Percentiles rank a stretch among this genome's conserved stretches.
Conservation (phyloP, 495 filamentous ascomycete genomes). For the Annulohypoxylon stygium region DNA sequence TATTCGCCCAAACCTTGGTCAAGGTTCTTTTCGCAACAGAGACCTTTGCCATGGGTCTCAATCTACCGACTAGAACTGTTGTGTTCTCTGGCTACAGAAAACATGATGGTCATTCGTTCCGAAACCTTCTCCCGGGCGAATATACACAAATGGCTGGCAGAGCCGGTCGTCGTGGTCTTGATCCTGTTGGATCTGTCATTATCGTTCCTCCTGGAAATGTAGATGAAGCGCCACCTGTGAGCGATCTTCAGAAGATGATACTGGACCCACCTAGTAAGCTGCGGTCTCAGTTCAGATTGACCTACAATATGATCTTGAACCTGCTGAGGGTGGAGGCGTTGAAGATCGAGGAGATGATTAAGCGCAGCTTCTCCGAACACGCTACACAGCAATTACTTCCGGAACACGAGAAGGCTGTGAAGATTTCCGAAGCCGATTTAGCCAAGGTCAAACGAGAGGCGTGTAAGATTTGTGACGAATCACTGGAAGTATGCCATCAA, state of each 20-base stretch:
- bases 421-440: conserved; percentile 91
- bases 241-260: conserved; percentile 89
- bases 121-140: conserved; percentile 92
- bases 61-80: conserved; percentile 94
- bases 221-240: conserved; percentile 89
- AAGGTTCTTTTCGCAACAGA: conserved; percentile 98
- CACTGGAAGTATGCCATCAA: conserved; percentile 82
- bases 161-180: conserved; percentile 92
- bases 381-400: conserved; percentile 96
- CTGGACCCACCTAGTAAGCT: conserved; percentile 95
- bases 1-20: conserved; percentile 93
- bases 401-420: conserved; percentile 93
- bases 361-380: conserved; percentile 98
- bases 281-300: conserved; percentile 93
- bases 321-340: conserved; percentile 94
- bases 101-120: conserved; percentile 90
- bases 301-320: conserved; percentile 99
- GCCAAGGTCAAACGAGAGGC: conserved; percentile 88
- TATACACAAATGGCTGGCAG: conserved; percentile 99
- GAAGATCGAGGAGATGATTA: conserved; percentile 99
- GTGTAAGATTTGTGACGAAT: conserved; percentile 84
- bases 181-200: conserved; percentile 92
- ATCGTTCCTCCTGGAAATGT: conserved; percentile 82
- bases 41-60: conserved; percentile 98
- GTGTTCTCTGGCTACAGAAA: conserved; percentile 98